These are phyloP conservation scores for Colletotrichum eleusines DNA, from an alignment of 2,329 filamentous ascomycete species.

Conservation along the genomic window DNA sequence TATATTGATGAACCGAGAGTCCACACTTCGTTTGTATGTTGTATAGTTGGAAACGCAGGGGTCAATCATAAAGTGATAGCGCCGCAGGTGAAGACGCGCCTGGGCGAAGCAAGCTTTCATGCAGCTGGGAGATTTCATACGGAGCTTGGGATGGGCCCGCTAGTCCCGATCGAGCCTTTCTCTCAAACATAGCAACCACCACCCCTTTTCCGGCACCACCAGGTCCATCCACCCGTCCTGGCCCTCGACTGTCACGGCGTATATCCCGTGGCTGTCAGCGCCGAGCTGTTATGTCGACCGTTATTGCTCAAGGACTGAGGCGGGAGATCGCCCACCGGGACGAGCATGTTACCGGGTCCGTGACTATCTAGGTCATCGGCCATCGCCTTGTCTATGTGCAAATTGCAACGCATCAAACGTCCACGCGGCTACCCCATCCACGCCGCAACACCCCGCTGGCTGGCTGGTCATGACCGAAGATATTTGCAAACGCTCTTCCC, in stretches of 20 bases:
- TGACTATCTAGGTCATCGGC: too few species aligned
- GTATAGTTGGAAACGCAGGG: slow-evolving; percentile 37
- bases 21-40: slow-evolving; percentile 38
- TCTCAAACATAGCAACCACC: slow-evolving; percentile 17
- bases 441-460: too few species aligned
- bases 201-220: slow-evolving; percentile 38
- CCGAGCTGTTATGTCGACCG: background rate
- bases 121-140: slow-evolving; percentile 38
- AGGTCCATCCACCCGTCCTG: slow-evolving; percentile 21
- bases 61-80: background rate
- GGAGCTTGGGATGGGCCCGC: slow-evolving; percentile 30
- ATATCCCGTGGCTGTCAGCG: background rate
- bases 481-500: slow-evolving; percentile 60
- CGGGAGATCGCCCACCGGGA: slow-evolving; percentile 32
- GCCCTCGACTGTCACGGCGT: background rate
- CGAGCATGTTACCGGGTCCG: slow-evolving; percentile 18
- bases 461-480: slow-evolving; percentile 50
- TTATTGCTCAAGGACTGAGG: slow-evolving; percentile 12
- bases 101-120: slow-evolving; percentile 22
- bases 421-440: background rate
- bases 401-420: too few species aligned
- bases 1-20: slow-evolving; percentile 28
- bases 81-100: background rate
- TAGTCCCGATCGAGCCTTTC: slow-evolving; percentile 19
- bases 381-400: background rate